Conservation (phyloP, 2,329 filamentous ascomycete species). For the Monascus ruber region DNA sequence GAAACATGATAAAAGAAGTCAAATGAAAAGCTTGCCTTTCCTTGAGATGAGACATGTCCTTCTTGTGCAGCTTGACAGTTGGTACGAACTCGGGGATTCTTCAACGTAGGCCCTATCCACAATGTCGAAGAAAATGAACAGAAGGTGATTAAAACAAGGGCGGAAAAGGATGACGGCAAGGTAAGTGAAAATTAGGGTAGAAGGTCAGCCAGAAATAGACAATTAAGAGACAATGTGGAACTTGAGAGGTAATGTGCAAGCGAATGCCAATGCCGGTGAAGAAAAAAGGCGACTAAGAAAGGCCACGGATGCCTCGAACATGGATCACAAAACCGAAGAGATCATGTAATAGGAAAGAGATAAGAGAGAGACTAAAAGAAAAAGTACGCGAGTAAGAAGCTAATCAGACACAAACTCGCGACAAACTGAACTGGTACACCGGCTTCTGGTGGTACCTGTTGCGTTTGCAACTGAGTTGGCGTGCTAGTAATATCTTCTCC, state of each 20-base stretch:
- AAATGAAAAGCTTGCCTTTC: conserved; percentile 7
- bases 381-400: conserved; percentile 89
- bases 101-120: no score
- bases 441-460: conserved; percentile 44
- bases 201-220: no score
- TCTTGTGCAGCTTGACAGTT: no score
- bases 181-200: no score
- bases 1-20: conserved; percentile 2
- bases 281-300: conserved; percentile 13
- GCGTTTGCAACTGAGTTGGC: conserved; percentile 40
- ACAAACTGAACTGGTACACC: conserved; percentile 82
- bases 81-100: no score
- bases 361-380: conserved; percentile 58
- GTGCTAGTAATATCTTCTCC: conserved; percentile 44
- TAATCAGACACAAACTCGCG: conserved; percentile 71
- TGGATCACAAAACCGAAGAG: conserved; percentile 10
- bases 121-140: no score
- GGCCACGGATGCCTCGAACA: conserved; percentile 9
- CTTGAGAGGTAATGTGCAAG: no score
- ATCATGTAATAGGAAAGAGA: conserved; percentile 12
- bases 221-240: no score
- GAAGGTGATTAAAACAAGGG: no score
- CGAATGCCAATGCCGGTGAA: no score
- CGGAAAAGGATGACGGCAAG: no score
- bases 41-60: no score